Evolutionary conservation across 805 yeast genomes (phyloP), one percentile per base, ranked within the genome.

Genomic region (Schwanniomyces polymorphus): DNA sequence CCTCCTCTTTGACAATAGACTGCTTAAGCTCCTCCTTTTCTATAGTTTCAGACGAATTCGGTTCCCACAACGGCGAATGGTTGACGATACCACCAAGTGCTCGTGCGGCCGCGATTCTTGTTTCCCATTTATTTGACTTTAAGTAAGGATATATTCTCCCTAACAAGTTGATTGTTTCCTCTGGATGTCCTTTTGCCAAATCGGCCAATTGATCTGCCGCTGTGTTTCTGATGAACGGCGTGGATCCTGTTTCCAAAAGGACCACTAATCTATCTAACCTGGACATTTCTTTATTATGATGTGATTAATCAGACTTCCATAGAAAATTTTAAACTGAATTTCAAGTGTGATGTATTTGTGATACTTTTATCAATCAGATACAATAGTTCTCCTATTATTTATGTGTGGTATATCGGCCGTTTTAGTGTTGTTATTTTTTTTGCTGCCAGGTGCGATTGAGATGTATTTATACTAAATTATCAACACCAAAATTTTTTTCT

Each of bases 151-250:
- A 89, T 1, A 94, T 96, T 49, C 98, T 77, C 12, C 96, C 89
- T 28, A 94, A 70, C 37, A 94, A 70, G 48, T 86, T 86, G 44
- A 90, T 75, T 17, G 88, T 81, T 58, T 94, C 98, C 60, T 92
- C 98, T 0, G 98, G 97, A 60, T 94, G 98, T 38, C 87, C 86
- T 64, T 87, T 87, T 25, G 97, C 97, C 33, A 95, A 76, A 55
- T 92, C 98, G 5, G 97, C 89, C 54, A 94, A 75, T 68, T 94
- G 99, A 60, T 92, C 97, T 2, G 98, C 98, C 1, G 99, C 99
- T 8, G 97, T 89, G 60, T 89, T 90, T 54, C 98, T 80, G 38
- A 94, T 94, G 63, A 90, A 87, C 34, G 88, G 88, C 5, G 97
- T 90, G 10, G 97, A 89, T 9, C 99, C 99, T 1, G 97, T 89